Base-by-base conservation (phyloP, 1,284 basidiomycete genomes). In the Moniliella sp. region DNA sequence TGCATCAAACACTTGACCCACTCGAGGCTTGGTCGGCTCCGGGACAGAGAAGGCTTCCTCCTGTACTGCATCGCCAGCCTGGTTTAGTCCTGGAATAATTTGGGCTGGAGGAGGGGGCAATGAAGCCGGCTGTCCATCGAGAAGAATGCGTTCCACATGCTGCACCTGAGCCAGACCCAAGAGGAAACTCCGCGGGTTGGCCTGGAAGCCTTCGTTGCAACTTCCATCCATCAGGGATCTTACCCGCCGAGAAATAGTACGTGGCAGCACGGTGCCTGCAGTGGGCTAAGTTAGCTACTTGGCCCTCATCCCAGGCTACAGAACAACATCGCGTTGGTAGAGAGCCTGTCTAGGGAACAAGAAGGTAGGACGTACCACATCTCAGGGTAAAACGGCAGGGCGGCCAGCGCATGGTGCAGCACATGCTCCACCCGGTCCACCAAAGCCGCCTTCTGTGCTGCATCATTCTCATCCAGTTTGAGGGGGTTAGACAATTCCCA, bases 401-500 rank as follows among this genome's bases (percentile, higher is more conserved):
- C 68, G 46, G 82, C 74, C 42, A 80, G 66, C 1, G 80, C 81
- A 63, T 88, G 84, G 40, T 75, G 70, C 61, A 91, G 83, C 2
- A 83, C 80, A 29, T 75, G 74, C 42, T 75, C 72, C 4, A 93
- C 68, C 18, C 88, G 72, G 12, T 67, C 67, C 30, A 75, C 68
- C 19, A 88, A 61, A 3, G 42, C 36, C 5, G 40, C 37, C 32
- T 70, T 67, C 43, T 94, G 84, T 23, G n/a, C n/a, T n/a, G n/a
- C n/a, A n/a, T n/a, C n/a, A n/a, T n/a, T n/a, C n/a, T n/a, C n/a
- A 41, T 88, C 82, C 33, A 91, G 72, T 57, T 83, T 78, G 25
- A 91, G 67, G 1, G 86, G 91, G 52, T 99, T 94, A 43, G 70
- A 69, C 59, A 91, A 82, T 62, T 99, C 91, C 80, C 82, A 97